Conservation (phyloP, 164 flowering plant species). For the Magnolia kwangsiensis region DNA sequence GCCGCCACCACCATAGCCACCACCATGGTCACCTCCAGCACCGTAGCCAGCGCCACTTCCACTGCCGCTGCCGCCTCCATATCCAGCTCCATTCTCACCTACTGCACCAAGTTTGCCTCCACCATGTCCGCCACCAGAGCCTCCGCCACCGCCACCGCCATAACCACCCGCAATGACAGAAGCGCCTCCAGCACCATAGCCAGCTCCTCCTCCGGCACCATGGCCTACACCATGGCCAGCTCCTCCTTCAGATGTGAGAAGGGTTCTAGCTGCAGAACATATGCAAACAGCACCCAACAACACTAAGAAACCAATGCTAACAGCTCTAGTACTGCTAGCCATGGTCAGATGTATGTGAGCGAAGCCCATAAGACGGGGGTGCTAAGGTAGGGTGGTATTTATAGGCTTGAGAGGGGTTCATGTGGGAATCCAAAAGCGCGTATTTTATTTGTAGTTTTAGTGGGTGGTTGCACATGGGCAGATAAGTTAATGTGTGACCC, state of each 20-base stretch:
- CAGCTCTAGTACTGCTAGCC: slow-evolving; percentile 20
- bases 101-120: too few relatives aligned
- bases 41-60: too few relatives aligned
- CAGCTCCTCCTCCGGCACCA: too few relatives aligned
- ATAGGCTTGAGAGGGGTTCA: slow-evolving; percentile 22
- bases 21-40: too few relatives aligned
- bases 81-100: too few relatives aligned
- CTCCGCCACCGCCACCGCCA: too few relatives aligned
- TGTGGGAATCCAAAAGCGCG: slow-evolving; percentile 5
- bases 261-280: slow-evolving; percentile 30
- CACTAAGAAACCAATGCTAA: slow-evolving; percentile 14
- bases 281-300: slow-evolving; percentile 17
- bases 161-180: too few relatives aligned
- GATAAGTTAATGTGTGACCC: too few relatives aligned
- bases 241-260: slow-evolving; percentile 20
- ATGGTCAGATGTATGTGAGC: slow-evolving; percentile 7
- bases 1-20: slow-evolving; percentile 24
- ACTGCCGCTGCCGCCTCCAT: too few relatives aligned
- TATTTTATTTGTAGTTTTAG: neutral
- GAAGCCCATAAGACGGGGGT: neutral
- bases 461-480: neutral
- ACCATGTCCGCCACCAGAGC: too few relatives aligned
- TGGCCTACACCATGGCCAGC: slow-evolving; percentile 11
- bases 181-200: too few relatives aligned
- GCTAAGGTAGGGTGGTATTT: slow-evolving; percentile 10